A percentile compares a stretch with the other conserved stretches of the same genome.
Evolutionary conservation across 257 asterid species (phyloP).

Genomic region (Lantana camara): DNA sequence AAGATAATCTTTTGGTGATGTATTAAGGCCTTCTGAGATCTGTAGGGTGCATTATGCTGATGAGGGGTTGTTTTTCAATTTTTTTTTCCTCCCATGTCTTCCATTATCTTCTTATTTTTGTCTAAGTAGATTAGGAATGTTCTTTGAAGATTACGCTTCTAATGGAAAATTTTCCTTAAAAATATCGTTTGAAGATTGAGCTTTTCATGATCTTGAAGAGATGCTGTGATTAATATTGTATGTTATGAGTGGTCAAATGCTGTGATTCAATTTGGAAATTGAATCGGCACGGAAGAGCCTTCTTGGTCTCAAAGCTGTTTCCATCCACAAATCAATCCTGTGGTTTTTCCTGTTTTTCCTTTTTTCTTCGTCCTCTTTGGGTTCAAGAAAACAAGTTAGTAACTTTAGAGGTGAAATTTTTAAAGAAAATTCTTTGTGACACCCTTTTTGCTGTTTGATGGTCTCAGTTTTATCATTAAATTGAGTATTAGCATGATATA

Average conservation of each 20-base stretch:
- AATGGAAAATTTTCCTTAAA: slow-evolving; percentile 3
- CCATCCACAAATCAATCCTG: not conserved
- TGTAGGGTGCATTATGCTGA: slow-evolving; percentile 5
- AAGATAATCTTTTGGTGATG: not conserved
- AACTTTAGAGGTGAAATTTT: not conserved
- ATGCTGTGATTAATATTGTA: not conserved
- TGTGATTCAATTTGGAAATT: not conserved
- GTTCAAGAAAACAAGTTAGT: not conserved
- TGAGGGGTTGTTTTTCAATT: not conserved
- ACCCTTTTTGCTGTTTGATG: not conserved
- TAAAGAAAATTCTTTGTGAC: not conserved
- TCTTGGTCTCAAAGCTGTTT: not conserved
- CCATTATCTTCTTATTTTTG: not conserved
- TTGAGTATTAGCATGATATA: not conserved
- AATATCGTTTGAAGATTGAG: no score
- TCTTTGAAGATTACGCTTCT: slow-evolving; percentile 21
- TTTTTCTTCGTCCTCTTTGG: not conserved
- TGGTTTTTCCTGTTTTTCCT: not conserved
- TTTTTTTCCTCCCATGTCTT: not conserved
- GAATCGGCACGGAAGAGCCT: not conserved
- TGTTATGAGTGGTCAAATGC: not conserved
- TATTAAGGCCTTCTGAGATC: not conserved
- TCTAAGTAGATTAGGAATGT: not conserved
- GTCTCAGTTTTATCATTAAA: not conserved
- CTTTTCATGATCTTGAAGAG: slow-evolving; percentile 11